Evolutionary conservation across 192 early-diverging fungal species (phyloP), one percentile per base, ranked within the genome.

Genomic region (Coemansia sp.): DNA sequence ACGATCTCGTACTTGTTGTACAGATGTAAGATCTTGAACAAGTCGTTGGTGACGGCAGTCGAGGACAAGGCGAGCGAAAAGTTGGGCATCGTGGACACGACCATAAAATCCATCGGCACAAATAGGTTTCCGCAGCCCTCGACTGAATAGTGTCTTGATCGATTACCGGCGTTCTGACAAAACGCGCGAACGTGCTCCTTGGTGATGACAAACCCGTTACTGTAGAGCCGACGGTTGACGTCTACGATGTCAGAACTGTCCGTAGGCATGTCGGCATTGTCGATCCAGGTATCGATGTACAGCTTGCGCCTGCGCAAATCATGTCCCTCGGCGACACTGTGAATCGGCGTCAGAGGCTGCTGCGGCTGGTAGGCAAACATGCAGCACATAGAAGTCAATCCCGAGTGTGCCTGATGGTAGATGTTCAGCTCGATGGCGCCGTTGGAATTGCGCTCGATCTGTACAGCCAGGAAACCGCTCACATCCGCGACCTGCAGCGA

Each of bases 21-120:
- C 19, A 95, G 81, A 70, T n/a, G n/a, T n/a, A n/a, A n/a, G n/a
- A n/a, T n/a, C n/a, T n/a, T 96, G 96, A 19, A 98, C 93, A 10
- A 95, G 75, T 41, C 83, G 92, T 89, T 38, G 94, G 90, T 79
- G 93, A 86, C 43, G 95, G 88, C 7, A 94, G 89, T 51, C 2
- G 47, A 51, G 10, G 24, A 51, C 47, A 51, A 25, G 10, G 24
- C 90, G 59, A 89, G 87, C 60, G 94, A 88, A 38, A 95, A 87
- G 74, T 88, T 81, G 79, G 87, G 84, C 87, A 92, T 91, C 4
- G 88, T 92, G 36, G 90, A 87, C 25, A 94, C 89, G 47, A 91
- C 90, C 42, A 92, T 88, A 74, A 94, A 95, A 73, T 95, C 94
- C 89, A 96, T 92, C 24, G 95, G 95, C 38, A 91, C 92, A 54